Base-by-base conservation (phyloP, 2,329 filamentous ascomycete genomes). In the Aulographum hederae region DNA sequence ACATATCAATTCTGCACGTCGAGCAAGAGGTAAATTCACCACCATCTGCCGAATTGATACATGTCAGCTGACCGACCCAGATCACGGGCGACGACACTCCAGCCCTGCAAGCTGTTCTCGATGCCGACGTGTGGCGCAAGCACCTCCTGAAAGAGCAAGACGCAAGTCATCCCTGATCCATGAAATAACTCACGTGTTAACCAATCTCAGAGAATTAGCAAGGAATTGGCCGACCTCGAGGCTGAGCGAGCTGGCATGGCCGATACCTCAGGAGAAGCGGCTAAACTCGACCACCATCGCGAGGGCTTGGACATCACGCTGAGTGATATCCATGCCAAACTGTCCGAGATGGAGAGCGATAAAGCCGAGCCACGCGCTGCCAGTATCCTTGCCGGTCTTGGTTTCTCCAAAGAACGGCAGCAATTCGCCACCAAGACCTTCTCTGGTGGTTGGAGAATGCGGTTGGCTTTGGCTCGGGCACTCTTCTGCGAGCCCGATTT, bases 361-460 rank as follows among this genome's bases (percentile, higher is more conserved):
- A 95, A 94, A 59, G 89, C 89, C 36, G 89, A 98, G 50, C 79
- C 89, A 40, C 69, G 89, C 49, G 89, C 89, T 29, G 89, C 89
- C 31, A 94, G 81, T 56, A 98, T 98, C 48, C 66, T 98, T 32
- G 86, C 89, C 37, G 89, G 89, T 69, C 73, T 98, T 36, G 89
- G 89, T 44, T 98, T 98, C 68, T 95, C 89, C 0, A 55, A 80
- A 14, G 89, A 95, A 55, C 69, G 84, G 41, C 89, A 98, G 50
- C 79, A 92, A 44, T 84, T 69, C 50, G 77, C 89, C 12, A 98
- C 89, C 33, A 95, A 81, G 65, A 95, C 86, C 4, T 98, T 98
- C 60, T 98, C 89, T 32, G 89, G 89, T 67, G 89, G 89, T 78
- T 98, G 89, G 89, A 75, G 89, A 57, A 98, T 98, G 89, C 78